phyloP scores from a whole-genome alignment of 2,329 filamentous ascomycete species.

The Alternaria sp. region DNA sequence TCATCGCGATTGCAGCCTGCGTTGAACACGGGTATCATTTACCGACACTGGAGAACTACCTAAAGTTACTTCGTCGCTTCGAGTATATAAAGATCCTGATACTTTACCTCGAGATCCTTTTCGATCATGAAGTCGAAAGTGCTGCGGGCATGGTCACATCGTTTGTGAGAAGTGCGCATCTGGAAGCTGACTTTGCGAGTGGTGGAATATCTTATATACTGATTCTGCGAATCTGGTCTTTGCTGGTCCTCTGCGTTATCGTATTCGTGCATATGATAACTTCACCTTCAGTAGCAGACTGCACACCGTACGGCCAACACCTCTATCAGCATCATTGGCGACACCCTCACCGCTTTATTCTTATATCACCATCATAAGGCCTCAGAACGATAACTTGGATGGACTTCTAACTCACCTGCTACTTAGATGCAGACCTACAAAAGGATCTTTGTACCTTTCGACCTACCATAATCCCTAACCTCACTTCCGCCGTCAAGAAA shows the following conservation, averaged over 20 bases:
- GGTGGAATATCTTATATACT: no score
- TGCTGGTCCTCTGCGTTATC: no score
- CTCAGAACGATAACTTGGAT: not conserved
- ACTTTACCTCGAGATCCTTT: no score
- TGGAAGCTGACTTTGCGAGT: no score
- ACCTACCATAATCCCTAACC: not conserved
- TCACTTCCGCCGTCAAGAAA: not conserved
- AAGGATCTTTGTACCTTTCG: not conserved
- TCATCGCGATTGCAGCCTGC: no score
- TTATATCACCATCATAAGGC: not conserved
- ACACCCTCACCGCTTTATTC: not conserved
- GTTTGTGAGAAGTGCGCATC: not conserved
- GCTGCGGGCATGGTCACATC: not conserved
- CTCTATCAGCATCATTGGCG: not conserved
- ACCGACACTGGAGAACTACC: no score
- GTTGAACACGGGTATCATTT: no score
- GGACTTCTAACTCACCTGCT: not conserved
- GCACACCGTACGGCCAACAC: not conserved
- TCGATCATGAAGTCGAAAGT: not conserved
- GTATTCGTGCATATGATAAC: not conserved
- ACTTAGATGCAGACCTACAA: not conserved
- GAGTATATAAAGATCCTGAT: no score
- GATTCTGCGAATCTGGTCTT: no score
- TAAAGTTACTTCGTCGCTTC: no score
- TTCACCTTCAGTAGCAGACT: not conserved